Evolutionary conservation across 2,329 filamentous ascomycete genomes (phyloP).

Genomic region (Aspergillus neoniger): DNA sequence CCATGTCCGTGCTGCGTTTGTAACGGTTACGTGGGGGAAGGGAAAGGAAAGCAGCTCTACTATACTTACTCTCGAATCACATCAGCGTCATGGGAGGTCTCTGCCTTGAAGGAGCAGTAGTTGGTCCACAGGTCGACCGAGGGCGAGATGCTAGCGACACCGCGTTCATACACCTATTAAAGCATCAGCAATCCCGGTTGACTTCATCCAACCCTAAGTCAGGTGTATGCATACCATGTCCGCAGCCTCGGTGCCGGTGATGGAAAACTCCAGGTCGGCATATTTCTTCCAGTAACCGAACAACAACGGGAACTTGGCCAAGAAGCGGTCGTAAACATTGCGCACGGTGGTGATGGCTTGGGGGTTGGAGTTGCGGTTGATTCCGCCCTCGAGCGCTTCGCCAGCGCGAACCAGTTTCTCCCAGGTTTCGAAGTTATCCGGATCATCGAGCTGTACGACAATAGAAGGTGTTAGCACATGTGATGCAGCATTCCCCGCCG

Average conservation of each 20-base stretch:
- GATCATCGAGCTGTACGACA: conserved; percentile 60
- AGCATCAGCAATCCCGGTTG: conserved; percentile 1
- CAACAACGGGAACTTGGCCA: conserved; percentile 89
- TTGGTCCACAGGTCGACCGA: conserved; percentile 97
- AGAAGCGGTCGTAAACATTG: conserved; percentile 86
- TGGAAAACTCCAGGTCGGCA: conserved; percentile 94
- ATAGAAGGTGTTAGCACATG: conserved; percentile 14
- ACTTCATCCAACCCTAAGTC: conserved; percentile 4
- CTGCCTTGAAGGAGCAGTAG: conserved; percentile 97
- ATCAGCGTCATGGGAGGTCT: conserved; percentile 91
- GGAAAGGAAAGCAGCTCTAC: conserved; percentile 59
- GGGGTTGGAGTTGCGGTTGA: conserved; percentile 95
- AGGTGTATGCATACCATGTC: conserved; percentile 71
- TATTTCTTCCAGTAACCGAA: conserved; percentile 99
- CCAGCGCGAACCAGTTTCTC: conserved; percentile 84
- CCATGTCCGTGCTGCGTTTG: conserved; percentile 42
- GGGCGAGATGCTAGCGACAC: conserved; percentile 86
- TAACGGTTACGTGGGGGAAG: conserved; percentile 57
- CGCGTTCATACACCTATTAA: conserved; percentile 84
- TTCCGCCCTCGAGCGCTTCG: conserved; percentile 83
- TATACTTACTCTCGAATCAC: conserved; percentile 99
- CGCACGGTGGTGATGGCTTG: conserved; percentile 86
- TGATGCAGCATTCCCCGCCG: background rate
- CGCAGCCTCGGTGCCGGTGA: conserved; percentile 92
- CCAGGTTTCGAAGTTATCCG: conserved; percentile 93